phyloP scores from a whole-genome alignment of 2,329 filamentous ascomycete genomes.

The Trichoderma sp. region DNA sequence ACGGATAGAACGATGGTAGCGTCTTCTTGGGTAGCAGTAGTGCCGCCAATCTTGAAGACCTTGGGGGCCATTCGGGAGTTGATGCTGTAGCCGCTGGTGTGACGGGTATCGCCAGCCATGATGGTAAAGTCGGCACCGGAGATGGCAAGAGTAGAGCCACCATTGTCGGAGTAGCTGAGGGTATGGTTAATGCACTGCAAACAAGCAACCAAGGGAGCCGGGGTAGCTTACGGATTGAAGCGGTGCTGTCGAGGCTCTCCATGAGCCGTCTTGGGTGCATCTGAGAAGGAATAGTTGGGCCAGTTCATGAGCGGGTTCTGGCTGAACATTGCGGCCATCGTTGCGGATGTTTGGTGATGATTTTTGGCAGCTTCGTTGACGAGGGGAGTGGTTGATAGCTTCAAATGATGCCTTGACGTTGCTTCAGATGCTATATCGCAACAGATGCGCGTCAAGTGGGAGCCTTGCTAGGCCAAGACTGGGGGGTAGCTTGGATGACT shows the following conservation, averaged over 20 bases:
- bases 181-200: neutral
- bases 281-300: slow-evolving; percentile 67
- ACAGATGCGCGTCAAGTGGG: slow-evolving; percentile 45
- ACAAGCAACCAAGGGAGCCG: neutral
- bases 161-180: slow-evolving; percentile 90
- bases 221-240: slow-evolving; percentile 78
- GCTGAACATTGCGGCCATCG: slow-evolving; percentile 66
- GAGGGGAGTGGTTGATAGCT: slow-evolving; percentile 19
- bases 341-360: slow-evolving; percentile 27
- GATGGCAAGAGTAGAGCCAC: slow-evolving; percentile 93
- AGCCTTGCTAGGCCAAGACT: slow-evolving; percentile 45
- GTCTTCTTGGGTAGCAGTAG: slow-evolving; percentile 79
- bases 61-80: slow-evolving; percentile 95
- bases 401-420: slow-evolving; percentile 16
- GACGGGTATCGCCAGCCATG: slow-evolving; percentile 94
- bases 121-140: slow-evolving; percentile 92
- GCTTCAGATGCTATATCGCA: slow-evolving; percentile 30
- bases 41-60: slow-evolving; percentile 94
- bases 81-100: slow-evolving; percentile 97
- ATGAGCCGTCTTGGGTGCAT: slow-evolving; percentile 52
- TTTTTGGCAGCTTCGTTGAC: neutral
- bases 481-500: slow-evolving; percentile 43
- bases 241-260: slow-evolving; percentile 69
- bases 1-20: slow-evolving; percentile 88
- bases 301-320: slow-evolving; percentile 68